phyloP scores from a whole-genome alignment of 177 flowering plant species.

The Tripterygium wilfordii region DNA sequence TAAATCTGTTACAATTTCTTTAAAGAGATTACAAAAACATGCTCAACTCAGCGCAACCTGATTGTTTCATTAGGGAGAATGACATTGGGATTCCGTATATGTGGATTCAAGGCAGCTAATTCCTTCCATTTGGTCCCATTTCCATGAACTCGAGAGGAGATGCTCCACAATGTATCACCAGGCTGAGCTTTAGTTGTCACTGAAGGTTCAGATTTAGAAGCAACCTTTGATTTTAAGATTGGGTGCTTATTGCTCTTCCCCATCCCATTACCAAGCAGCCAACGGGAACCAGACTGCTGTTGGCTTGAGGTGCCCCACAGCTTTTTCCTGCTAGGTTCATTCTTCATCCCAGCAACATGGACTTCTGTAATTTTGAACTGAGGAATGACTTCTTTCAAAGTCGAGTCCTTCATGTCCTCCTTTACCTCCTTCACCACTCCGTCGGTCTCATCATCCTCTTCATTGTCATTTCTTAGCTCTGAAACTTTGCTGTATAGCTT shows the following conservation, averaged over 20 bases:
- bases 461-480: conserved; percentile 22
- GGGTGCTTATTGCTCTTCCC: conserved; percentile 79
- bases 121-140: conserved; percentile 66
- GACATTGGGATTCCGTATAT: conserved; percentile 68
- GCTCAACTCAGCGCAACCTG: conserved; percentile 30
- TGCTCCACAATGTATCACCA: conserved; percentile 86
- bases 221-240: conserved; percentile 60
- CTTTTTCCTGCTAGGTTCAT: conserved; percentile 62
- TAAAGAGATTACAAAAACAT: too few species aligned
- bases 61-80: conserved; percentile 55
- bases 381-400: conserved; percentile 40
- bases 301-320: conserved; percentile 68
- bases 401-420: conserved; percentile 23
- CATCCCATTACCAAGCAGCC: conserved; percentile 91
- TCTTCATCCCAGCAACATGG: conserved; percentile 79
- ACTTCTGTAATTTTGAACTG: conserved; percentile 74
- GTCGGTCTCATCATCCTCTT: conserved; percentile 50
- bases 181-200: conserved; percentile 50
- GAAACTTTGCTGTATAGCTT: conserved; percentile 60
- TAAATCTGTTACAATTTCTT: too few species aligned
- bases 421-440: conserved; percentile 10
- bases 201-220: conserved; percentile 35
- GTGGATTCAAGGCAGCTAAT: conserved; percentile 58
- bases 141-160: conserved; percentile 70
- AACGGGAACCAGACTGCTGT: conserved; percentile 91